A percentile compares a stretch with the other conserved stretches of the same genome.
Conservation (phyloP, 148 eudicot genomes). For the Amaranthus cruentus region DNA sequence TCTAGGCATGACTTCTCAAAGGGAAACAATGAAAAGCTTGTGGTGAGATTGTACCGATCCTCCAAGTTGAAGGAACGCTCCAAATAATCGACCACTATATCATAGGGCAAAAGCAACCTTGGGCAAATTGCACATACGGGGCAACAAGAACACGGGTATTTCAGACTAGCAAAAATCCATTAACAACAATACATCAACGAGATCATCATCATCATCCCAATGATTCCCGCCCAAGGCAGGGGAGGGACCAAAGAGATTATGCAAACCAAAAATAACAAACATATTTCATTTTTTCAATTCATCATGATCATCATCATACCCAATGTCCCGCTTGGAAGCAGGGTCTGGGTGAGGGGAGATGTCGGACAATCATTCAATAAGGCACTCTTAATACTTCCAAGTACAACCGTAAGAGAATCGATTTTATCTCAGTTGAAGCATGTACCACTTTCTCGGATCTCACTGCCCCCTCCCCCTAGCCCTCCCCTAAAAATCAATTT, state of each 20-base stretch:
- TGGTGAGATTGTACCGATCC: not conserved
- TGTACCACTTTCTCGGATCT: no score
- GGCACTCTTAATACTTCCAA: not conserved
- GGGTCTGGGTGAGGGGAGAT: no score
- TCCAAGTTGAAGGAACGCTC: not conserved
- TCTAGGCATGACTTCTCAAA: not conserved
- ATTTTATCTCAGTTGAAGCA: not conserved
- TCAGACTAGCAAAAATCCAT: not conserved
- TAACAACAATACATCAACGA: not conserved
- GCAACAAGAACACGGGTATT: not conserved
- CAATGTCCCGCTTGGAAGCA: not conserved
- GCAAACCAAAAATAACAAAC: not conserved
- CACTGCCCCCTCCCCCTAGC: no score
- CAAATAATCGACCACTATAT: not conserved
- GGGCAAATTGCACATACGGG: not conserved
- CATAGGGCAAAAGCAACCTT: not conserved
- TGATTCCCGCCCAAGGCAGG: no score
- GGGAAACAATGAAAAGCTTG: not conserved
- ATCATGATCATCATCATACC: not conserved
- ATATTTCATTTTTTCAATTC: not conserved
- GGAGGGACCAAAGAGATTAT: not conserved
- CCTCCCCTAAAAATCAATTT: no score
- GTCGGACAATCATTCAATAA: not conserved
- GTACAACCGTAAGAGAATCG: not conserved
- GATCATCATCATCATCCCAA: no score